Evolutionary conservation across 805 yeast species (phyloP), one percentile per base, ranked within the genome.

Genomic region (Barnettozyma sucrosica): DNA sequence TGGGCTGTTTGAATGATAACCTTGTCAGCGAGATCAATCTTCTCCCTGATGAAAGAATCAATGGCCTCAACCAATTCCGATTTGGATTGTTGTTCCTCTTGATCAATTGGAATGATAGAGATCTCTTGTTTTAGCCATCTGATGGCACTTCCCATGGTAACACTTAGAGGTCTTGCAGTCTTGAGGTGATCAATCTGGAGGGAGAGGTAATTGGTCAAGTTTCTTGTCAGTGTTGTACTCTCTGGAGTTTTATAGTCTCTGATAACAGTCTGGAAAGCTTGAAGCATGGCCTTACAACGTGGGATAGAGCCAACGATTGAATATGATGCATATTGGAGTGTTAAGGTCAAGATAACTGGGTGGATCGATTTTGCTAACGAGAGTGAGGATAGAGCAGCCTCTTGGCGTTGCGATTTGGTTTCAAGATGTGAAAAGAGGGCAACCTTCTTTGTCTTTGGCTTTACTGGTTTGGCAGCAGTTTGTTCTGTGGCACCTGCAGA

Each of bases 111-210:
- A 43, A 92, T 79, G 38, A 78, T 75, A 1, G 97, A 81, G 47
- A 93, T 92, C 64, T 87, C 92, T 69, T 92, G 98, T 62, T 93
- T 93, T 53, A 93, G 75, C 97, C 97, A 90, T 58, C 99, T 80
- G 55, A 93, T 93, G 3, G 97, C 92, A 69, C 90, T 93, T 46
- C 99, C 99, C 99, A 93, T 93, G 1, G 96, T 79, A 2, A 90
- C 86, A 47, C 93, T 81, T 43, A 93, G 73, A 1, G 98, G 97
- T 53, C 99, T 79, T 3, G 97, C 90, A 9, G 88, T 80, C 58
- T 88, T 92, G 56, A 93, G 71, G 56, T 85, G 88, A 63, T 92
- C 99, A 54, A 93, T 93, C 67, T 93, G 99, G 61, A 85, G 88
- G 10, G 95, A 82, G 49, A 93, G 72, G 64, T 89, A 92, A 28